Evolutionary conservation across 352 stramenopile genomes (phyloP).

Genomic region (Pythium utonaiense): DNA sequence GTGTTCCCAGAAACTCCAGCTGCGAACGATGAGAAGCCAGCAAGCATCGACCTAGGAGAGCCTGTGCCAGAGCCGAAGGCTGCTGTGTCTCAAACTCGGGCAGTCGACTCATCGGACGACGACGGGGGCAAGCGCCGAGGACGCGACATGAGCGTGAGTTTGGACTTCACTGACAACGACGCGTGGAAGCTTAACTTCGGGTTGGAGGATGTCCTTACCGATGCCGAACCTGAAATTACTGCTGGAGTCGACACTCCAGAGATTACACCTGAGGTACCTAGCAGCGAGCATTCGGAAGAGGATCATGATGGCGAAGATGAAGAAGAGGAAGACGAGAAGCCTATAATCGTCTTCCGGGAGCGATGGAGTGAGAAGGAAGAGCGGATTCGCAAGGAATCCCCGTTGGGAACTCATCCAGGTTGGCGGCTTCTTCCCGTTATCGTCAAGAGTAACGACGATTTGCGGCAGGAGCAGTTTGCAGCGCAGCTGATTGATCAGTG

Average conservation of each 20-base stretch:
- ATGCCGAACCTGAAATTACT: conserved; percentile 40
- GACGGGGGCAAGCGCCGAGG: conserved; percentile 30
- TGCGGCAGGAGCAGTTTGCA: conserved; percentile 97
- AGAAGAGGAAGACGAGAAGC: conserved; percentile 51
- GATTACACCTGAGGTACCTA: conserved; percentile 7
- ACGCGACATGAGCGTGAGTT: conserved; percentile 62
- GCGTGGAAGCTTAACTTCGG: conserved; percentile 77
- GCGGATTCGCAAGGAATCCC: conserved; percentile 55
- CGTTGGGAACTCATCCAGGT: conserved; percentile 46
- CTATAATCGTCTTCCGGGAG: conserved; percentile 81
- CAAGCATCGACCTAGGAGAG: conserved; percentile 2
- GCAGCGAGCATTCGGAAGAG: not conserved
- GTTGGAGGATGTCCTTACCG: conserved; percentile 58
- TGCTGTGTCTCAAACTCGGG: not conserved
- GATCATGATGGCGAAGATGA: conserved; percentile 40
- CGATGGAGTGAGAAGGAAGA: conserved; percentile 74
- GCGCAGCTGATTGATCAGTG: conserved; percentile 97
- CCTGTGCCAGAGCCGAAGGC: conserved; percentile 13
- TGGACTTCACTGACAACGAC: conserved; percentile 68
- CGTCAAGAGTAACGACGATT: conserved; percentile 97
- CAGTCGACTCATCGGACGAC: conserved; percentile 27
- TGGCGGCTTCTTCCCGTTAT: conserved; percentile 90
- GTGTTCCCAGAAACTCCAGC: not conserved
- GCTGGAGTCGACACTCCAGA: conserved; percentile 8
- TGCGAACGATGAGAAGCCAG: not conserved